phyloP scores from a whole-genome alignment of 257 asterid species.

The Gentiana macrophylla region DNA sequence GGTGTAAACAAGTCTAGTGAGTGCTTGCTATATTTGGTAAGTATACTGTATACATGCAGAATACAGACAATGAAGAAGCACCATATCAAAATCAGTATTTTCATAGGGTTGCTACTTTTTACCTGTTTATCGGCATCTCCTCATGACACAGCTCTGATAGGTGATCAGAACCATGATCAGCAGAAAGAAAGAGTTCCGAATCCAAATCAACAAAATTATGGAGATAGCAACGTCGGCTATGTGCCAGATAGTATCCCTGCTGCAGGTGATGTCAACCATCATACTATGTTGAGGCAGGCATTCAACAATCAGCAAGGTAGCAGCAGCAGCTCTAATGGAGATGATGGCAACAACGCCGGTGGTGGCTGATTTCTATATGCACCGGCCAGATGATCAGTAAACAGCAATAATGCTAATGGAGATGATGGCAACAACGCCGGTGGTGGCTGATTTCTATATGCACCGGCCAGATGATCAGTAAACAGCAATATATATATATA shows the following conservation, averaged over 20 bases:
- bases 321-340: slow-evolving; percentile 17
- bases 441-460: not conserved
- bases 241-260: slow-evolving; percentile 14
- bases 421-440: slow-evolving; percentile 21
- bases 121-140: slow-evolving; percentile 1
- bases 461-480: too few relatives aligned
- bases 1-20: too few relatives aligned
- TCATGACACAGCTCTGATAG: not conserved
- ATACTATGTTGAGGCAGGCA: slow-evolving; percentile 46
- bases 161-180: not conserved
- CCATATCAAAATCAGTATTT: not conserved
- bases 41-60: too few relatives aligned
- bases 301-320: slow-evolving; percentile 38
- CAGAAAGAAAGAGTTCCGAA: not conserved
- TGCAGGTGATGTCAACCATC: slow-evolving; percentile 30
- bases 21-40: too few relatives aligned
- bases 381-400: too few relatives aligned
- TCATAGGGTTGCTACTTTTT: slow-evolving; percentile 2
- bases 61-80: too few relatives aligned
- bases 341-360: slow-evolving; percentile 21
- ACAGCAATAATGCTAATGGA: not conserved
- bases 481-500: too few relatives aligned
- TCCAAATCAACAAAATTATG: not conserved
- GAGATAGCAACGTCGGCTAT: not conserved
- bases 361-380: not conserved